These are phyloP conservation scores for Hypoxylon rickii DNA, from an alignment of 495 filamentous ascomycete species.

Conservation along the genomic window DNA sequence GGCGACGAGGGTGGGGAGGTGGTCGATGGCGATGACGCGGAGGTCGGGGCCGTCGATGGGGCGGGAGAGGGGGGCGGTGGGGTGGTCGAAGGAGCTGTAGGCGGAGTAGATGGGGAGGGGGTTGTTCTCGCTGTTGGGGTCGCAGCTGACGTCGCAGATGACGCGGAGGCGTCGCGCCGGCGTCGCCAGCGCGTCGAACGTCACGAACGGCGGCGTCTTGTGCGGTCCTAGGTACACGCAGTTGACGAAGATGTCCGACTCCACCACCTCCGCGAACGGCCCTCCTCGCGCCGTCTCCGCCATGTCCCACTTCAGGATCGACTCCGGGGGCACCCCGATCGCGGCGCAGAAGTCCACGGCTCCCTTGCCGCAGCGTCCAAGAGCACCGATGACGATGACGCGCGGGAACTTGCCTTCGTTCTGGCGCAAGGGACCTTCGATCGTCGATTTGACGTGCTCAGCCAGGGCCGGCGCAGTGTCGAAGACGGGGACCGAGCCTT, in stretches of 20 bases:
- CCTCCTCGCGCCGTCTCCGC: slow-evolving; percentile 83
- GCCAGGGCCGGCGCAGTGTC: slow-evolving; percentile 77
- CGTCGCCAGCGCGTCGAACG: slow-evolving; percentile 65
- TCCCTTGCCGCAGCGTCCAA: slow-evolving; percentile 86
- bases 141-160: slow-evolving; percentile 84
- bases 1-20: slow-evolving; percentile 84
- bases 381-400: slow-evolving; percentile 65
- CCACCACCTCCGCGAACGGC: slow-evolving; percentile 85
- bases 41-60: slow-evolving; percentile 56
- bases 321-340: slow-evolving; percentile 72
- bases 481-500: slow-evolving; percentile 74
- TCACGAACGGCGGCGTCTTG: slow-evolving; percentile 74
- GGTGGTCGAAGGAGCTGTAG: slow-evolving; percentile 79
- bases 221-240: slow-evolving; percentile 76
- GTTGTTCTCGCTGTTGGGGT: slow-evolving; percentile 70
- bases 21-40: slow-evolving; percentile 86
- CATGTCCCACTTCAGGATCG: slow-evolving; percentile 91
- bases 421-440: slow-evolving; percentile 58
- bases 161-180: slow-evolving; percentile 78
- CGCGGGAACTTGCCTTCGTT: slow-evolving; percentile 54
- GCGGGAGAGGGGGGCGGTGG: slow-evolving; percentile 60
- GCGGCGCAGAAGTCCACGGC: slow-evolving; percentile 79
- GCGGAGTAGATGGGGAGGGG: slow-evolving; percentile 84
- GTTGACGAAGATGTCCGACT: slow-evolving; percentile 83
- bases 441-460: slow-evolving; percentile 68